Percentiles rank a stretch among this genome's conserved stretches.
Conservation (phyloP, 768 basidiomycete genomes). For the Mrakia gelida region DNA sequence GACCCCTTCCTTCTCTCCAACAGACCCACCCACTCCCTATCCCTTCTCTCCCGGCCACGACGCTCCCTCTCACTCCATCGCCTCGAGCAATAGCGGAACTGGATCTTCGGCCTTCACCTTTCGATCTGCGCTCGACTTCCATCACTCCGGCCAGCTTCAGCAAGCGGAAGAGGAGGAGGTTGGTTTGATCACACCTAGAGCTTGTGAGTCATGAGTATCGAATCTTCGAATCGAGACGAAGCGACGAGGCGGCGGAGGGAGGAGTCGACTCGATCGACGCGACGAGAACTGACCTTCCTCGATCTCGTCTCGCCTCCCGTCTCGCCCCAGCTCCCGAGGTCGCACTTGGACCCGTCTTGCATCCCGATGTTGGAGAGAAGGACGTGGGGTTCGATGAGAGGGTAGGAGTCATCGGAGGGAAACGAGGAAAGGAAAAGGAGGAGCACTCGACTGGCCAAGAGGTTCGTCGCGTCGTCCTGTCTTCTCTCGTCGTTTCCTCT, state of each 20-base stretch:
- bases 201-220: not conserved
- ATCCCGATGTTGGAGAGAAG: not conserved
- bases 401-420: not conserved
- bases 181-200: not conserved
- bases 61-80: not conserved
- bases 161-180: not conserved
- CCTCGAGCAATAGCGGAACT: not conserved
- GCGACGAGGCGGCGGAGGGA: no score
- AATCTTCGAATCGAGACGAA: not conserved
- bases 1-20: not conserved
- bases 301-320: not conserved
- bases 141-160: not conserved
- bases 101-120: not conserved
- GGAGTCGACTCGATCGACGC: not conserved
- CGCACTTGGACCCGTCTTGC: not conserved
- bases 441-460: not conserved
- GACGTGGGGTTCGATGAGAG: not conserved
- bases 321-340: no score
- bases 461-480: not conserved
- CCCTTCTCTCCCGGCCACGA: not conserved
- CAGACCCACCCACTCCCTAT: not conserved
- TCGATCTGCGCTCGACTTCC: not conserved
- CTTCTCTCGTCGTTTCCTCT: not conserved
- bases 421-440: not conserved
- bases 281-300: not conserved